Conservation (phyloP, 768 basidiomycete species). For the Tricholoma sp. region DNA sequence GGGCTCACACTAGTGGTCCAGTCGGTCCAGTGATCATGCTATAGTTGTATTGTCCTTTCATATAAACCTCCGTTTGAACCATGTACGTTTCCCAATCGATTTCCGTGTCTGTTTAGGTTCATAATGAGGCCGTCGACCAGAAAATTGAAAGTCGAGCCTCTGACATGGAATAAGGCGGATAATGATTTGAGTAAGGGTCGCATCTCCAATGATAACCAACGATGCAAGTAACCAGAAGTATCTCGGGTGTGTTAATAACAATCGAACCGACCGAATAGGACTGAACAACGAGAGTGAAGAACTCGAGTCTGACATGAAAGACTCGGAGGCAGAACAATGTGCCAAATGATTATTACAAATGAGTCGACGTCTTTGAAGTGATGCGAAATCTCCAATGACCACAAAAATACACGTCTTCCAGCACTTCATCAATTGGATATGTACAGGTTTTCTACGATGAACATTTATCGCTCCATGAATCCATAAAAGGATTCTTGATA, state of each 20-base stretch:
- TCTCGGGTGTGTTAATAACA: constrained; percentile 45
- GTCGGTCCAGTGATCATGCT: constrained; percentile 80
- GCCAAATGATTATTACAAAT: too few relatives aligned
- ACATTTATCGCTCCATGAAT: too few relatives aligned
- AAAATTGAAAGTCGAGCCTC: constrained; percentile 18
- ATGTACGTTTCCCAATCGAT: constrained; percentile 99
- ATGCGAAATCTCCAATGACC: too few relatives aligned
- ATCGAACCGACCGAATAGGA: constrained; percentile 16
- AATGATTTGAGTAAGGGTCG: constrained; percentile 71
- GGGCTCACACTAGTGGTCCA: constrained; percentile 84
- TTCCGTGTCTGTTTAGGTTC: constrained; percentile 73
- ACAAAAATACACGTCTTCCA: too few relatives aligned
- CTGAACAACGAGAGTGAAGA: constrained; percentile 2
- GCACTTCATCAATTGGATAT: too few relatives aligned
- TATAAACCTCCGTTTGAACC: constrained; percentile 74
- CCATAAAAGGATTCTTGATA: too few relatives aligned
- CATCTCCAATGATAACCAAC: constrained; percentile 71
- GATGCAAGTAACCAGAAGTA: constrained; percentile 67
- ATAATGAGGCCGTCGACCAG: constrained; percentile 2
- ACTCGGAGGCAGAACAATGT: too few relatives aligned
- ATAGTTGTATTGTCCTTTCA: constrained; percentile 83
- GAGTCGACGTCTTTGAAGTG: too few relatives aligned
- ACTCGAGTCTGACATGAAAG: constrained; percentile 9
- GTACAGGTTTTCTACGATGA: too few relatives aligned
- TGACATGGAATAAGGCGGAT: constrained; percentile 81